These are phyloP conservation scores for Xylariales sp. DNA, from an alignment of 2,329 filamentous ascomycete species.

Conservation along the genomic window DNA sequence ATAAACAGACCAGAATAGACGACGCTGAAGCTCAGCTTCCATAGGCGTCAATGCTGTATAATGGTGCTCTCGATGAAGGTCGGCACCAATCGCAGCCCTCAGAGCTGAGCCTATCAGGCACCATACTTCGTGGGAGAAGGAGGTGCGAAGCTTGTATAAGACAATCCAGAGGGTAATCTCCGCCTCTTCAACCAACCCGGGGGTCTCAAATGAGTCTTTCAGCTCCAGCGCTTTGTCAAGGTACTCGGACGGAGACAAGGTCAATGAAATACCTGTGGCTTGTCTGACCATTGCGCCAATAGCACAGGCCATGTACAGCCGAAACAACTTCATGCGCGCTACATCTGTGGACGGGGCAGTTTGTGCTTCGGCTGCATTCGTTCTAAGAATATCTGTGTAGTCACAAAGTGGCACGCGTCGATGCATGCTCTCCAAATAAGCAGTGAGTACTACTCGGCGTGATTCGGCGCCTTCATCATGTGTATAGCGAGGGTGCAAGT, in stretches of 20 bases:
- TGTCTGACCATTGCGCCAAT: not conserved
- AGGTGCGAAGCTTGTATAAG: not conserved
- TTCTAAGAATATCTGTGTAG: not conserved
- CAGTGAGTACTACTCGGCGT: too few relatives aligned
- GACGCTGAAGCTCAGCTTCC: not conserved
- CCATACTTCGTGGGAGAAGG: not conserved
- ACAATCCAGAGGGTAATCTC: not conserved
- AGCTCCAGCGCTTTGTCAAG: not conserved
- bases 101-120: not conserved
- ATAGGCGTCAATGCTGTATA: not conserved
- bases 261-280: not conserved
- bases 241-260: too few relatives aligned
- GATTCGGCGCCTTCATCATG: too few relatives aligned
- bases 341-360: too few relatives aligned
- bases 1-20: not conserved
- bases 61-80: not conserved
- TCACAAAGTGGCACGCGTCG: not conserved
- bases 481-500: too few relatives aligned
- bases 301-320: not conserved
- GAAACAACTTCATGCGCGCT: not conserved
- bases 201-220: not conserved
- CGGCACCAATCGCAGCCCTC: not conserved
- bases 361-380: not conserved
- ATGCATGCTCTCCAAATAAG: constrained; percentile 1
- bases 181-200: not conserved